Percentiles rank a stretch among this genome's conserved stretches.
Conservation (phyloP, 2,329 filamentous ascomycete genomes). For the Westerdykella aurantiaca region DNA sequence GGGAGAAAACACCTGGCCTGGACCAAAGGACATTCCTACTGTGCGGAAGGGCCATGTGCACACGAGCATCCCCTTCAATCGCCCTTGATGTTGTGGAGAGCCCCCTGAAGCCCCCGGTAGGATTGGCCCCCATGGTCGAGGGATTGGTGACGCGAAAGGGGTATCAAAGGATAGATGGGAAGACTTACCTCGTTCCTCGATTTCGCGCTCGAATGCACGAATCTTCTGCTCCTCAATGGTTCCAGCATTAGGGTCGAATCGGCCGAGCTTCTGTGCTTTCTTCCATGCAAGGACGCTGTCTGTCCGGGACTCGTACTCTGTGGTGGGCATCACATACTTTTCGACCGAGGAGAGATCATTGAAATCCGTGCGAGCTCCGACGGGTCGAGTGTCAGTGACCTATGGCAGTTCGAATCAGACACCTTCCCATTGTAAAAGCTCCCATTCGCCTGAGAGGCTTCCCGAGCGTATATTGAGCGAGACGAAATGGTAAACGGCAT, state of each 20-base stretch:
- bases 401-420: slow-evolving; percentile 38
- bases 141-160: background rate
- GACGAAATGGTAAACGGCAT: no score
- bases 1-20: background rate
- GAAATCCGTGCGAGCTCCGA: slow-evolving; percentile 69
- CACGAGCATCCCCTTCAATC: slow-evolving; percentile 9
- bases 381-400: slow-evolving; percentile 76
- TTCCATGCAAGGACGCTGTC: slow-evolving; percentile 96
- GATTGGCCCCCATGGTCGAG: background rate
- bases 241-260: slow-evolving; percentile 83
- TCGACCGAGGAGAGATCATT: slow-evolving; percentile 74
- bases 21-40: background rate
- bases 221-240: slow-evolving; percentile 67
- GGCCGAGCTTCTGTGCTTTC: slow-evolving; percentile 86
- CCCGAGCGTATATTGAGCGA: no score
- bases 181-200: slow-evolving; percentile 59
- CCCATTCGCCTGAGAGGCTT: slow-evolving; percentile 8
- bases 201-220: slow-evolving; percentile 61
- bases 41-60: background rate
- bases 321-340: slow-evolving; percentile 83
- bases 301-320: slow-evolving; percentile 77
- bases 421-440: slow-evolving; percentile 8
- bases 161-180: background rate
- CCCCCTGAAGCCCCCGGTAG: background rate
- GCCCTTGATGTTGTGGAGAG: slow-evolving; percentile 1